Evolutionary conservation across 176 grass and related monocot species (phyloP).

Genomic region (Carex littledalei): DNA sequence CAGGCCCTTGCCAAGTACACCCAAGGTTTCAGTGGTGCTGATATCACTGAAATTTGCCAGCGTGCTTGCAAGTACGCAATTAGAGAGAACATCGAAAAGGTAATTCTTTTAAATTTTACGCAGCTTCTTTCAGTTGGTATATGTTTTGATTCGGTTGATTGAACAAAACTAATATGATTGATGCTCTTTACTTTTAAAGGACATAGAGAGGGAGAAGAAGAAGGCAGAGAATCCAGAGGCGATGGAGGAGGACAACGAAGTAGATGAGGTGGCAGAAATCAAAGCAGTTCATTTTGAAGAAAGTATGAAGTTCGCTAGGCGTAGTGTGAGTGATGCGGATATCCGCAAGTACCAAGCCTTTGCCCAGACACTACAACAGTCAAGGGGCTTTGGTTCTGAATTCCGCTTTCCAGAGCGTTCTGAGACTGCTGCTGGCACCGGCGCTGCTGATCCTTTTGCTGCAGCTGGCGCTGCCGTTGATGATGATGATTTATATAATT

Average conservation of each 20-base stretch:
- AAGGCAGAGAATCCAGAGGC: constrained; percentile 12
- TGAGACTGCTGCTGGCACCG: constrained; percentile 3
- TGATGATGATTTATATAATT: constrained; percentile 61
- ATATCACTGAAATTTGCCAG: constrained; percentile 59
- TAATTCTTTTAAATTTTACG: constrained; percentile 1
- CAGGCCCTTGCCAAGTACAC: constrained; percentile 41
- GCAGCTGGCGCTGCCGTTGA: constrained; percentile 18
- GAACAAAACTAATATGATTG: constrained; percentile 1
- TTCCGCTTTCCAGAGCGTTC: constrained; percentile 39
- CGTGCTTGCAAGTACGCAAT: constrained; percentile 59
- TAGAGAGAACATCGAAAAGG: constrained; percentile 55
- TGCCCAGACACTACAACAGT: constrained; percentile 63
- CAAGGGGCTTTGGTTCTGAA: constrained; percentile 46
- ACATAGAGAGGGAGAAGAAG: constrained; percentile 32
- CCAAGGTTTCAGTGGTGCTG: constrained; percentile 47
- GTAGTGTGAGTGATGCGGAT: constrained; percentile 48
- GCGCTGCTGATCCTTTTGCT: constrained; percentile 25
- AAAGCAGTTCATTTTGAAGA: constrained; percentile 52
- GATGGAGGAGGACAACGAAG: constrained; percentile 37
- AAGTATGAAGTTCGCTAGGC: constrained; percentile 47
- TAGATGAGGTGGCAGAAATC: constrained; percentile 33
- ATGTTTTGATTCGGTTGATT: background rate
- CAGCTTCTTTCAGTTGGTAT: background rate
- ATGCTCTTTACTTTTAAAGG: constrained; percentile 15
- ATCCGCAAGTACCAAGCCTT: constrained; percentile 62